Percentiles rank a stretch among this genome's conserved stretches.
Evolutionary conservation across 768 basidiomycete genomes (phyloP).

Genomic region (Mycena capillaripes): DNA sequence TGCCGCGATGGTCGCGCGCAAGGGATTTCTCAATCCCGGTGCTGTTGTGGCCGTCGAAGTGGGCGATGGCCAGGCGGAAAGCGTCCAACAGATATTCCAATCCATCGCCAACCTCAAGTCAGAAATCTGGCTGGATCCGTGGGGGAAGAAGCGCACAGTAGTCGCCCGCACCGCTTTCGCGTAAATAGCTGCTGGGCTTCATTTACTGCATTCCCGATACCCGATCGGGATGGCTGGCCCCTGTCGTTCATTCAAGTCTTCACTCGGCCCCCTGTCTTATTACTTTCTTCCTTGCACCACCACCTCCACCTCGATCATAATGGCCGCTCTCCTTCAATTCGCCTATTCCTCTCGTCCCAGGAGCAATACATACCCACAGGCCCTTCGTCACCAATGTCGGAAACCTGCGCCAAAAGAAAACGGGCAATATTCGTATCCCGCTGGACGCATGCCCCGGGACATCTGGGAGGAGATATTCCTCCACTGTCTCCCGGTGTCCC

Average conservation of each 20-base stretch:
- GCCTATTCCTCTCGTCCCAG: constrained; percentile 29
- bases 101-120: constrained; percentile 61
- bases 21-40: constrained; percentile 64
- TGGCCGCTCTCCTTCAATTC: constrained; percentile 21
- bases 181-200: not conserved
- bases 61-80: constrained; percentile 77
- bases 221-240: constrained; percentile 26
- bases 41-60: constrained; percentile 85
- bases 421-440: constrained; percentile 28
- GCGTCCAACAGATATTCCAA: constrained; percentile 71
- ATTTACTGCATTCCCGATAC: constrained; percentile 31
- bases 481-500: constrained; percentile 41
- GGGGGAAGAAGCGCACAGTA: constrained; percentile 81
- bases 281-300: constrained; percentile 3
- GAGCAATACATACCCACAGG: constrained; percentile 34
- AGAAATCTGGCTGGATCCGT: constrained; percentile 87
- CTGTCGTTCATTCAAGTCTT: constrained; percentile 6
- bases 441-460: constrained; percentile 43
- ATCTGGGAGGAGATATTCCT: constrained; percentile 50
- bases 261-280: constrained; percentile 12
- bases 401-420: not conserved
- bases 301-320: not conserved
- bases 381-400: constrained; percentile 4
- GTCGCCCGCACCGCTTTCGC: constrained; percentile 61
- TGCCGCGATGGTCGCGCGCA: constrained; percentile 65